phyloP scores from a whole-genome alignment of 306 rosid species.

The Hippophae rhamnoides region DNA sequence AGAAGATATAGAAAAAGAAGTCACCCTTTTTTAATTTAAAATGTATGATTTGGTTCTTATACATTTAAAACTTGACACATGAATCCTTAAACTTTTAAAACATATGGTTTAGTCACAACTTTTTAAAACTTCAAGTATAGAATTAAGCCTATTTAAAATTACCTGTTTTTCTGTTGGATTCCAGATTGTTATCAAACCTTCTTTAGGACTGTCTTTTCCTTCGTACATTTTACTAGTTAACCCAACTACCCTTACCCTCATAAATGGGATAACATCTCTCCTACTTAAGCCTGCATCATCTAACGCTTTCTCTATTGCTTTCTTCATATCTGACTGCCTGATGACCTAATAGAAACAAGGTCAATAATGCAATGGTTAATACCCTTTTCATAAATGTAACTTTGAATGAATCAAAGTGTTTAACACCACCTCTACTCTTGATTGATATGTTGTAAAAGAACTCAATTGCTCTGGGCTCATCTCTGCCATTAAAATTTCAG shows the following conservation, averaged over 20 bases:
- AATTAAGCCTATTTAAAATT: slow-evolving; percentile 7
- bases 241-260: slow-evolving; percentile 77
- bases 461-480: slow-evolving; percentile 77
- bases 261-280: slow-evolving; percentile 68
- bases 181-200: slow-evolving; percentile 85
- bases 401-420: slow-evolving; percentile 17
- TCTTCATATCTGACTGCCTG: slow-evolving; percentile 61
- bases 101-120: too few species aligned
- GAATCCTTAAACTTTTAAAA: too few species aligned
- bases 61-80: too few species aligned
- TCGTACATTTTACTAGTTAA: slow-evolving; percentile 30
- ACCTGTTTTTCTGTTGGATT: slow-evolving; percentile 73
- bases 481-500: slow-evolving; percentile 86
- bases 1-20: not conserved
- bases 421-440: slow-evolving; percentile 57
- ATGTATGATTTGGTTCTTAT: too few species aligned
- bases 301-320: slow-evolving; percentile 61
- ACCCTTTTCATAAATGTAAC: slow-evolving; percentile 17
- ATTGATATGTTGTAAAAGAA: slow-evolving; percentile 59
- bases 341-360: slow-evolving; percentile 45
- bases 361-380: slow-evolving; percentile 21
- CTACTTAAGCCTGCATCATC: slow-evolving; percentile 52
- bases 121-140: too few species aligned
- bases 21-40: too few species aligned
- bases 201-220: slow-evolving; percentile 36